phyloP scores from a whole-genome alignment of 2,329 filamentous ascomycete genomes.

The Nigrospora osmanthi region DNA sequence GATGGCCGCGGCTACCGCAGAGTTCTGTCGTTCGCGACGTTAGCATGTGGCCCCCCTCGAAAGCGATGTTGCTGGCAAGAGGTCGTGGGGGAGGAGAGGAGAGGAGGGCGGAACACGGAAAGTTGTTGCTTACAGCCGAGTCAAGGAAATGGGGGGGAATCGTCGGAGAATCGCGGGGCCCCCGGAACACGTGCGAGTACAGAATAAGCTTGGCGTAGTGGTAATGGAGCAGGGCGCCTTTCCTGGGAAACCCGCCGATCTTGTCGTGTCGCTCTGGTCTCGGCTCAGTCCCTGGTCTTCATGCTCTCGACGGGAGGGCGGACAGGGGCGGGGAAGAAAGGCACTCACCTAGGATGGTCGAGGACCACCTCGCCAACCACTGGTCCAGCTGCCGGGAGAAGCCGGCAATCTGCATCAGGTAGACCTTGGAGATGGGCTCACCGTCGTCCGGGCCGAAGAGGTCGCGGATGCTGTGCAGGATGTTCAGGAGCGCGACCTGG shows the following conservation, averaged over 20 bases:
- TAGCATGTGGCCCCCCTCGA: no score
- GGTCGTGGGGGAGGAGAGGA: no score
- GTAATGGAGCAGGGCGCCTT: slow-evolving; percentile 28
- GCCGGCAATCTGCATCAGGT: slow-evolving; percentile 36
- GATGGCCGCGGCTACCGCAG: slow-evolving; percentile 29
- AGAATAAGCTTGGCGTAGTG: slow-evolving; percentile 34
- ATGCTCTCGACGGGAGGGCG: not conserved
- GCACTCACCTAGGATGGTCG: slow-evolving; percentile 17
- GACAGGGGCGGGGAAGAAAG: slow-evolving; percentile 4
- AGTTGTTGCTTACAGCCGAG: slow-evolving; percentile 10
- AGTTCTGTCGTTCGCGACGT: not conserved
- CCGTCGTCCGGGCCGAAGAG: slow-evolving; percentile 48
- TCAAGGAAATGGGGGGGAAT: slow-evolving; percentile 26
- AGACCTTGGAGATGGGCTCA: slow-evolving; percentile 37
- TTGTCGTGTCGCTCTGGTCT: slow-evolving; percentile 28
- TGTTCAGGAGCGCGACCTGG: slow-evolving; percentile 49
- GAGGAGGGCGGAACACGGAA: no score
- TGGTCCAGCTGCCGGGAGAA: slow-evolving; percentile 25
- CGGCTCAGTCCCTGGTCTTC: slow-evolving; percentile 26
- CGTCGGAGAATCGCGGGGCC: slow-evolving; percentile 19
- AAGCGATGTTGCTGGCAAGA: no score
- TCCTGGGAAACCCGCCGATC: slow-evolving; percentile 30
- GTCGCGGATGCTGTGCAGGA: slow-evolving; percentile 45
- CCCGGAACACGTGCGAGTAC: slow-evolving; percentile 32
- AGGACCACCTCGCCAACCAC: slow-evolving; percentile 28